A percentile compares a stretch with the other conserved stretches of the same genome.
Evolutionary conservation across 148 eudicot genomes (phyloP).

Genomic region (Diospyros kaki): DNA sequence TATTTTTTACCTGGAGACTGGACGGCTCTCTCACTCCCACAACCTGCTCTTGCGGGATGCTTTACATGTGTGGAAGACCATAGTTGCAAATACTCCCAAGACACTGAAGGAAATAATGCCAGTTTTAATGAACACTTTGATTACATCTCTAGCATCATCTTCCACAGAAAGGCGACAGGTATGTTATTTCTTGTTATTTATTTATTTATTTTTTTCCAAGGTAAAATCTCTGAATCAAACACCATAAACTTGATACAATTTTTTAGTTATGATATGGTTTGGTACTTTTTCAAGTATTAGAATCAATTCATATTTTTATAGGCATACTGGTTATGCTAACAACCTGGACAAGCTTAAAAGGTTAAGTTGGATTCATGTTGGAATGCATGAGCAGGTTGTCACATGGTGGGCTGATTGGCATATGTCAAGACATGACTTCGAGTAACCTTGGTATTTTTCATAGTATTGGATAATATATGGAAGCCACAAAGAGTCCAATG

Average conservation of each 20-base stretch:
- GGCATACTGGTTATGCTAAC: no score
- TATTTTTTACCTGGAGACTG: background rate
- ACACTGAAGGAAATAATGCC: conserved; percentile 98
- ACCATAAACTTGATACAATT: no score
- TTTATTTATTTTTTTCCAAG: no score
- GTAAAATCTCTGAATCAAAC: no score
- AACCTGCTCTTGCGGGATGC: conserved; percentile 81
- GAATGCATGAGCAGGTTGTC: no score
- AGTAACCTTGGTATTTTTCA: no score
- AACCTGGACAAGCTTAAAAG: no score
- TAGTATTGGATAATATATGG: no score
- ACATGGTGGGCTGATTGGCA: no score
- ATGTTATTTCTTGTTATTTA: conserved; percentile 6
- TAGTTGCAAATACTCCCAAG: conserved; percentile 94
- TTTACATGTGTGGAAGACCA: conserved; percentile 97
- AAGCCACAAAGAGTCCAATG: no score
- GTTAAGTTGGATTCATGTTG: no score
- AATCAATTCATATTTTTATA: conserved; percentile 19
- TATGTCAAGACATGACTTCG: no score
- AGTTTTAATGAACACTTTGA: conserved; percentile 84
- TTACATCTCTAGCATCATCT: conserved; percentile 84
- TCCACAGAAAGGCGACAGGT: conserved; percentile 99
- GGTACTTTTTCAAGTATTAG: background rate
- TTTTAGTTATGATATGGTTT: background rate
- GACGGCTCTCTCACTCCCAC: conserved; percentile 8